A percentile compares a stretch with the other conserved stretches of the same genome.
Conservation (phyloP, 768 basidiomycete species). For the Vararia minispora region DNA sequence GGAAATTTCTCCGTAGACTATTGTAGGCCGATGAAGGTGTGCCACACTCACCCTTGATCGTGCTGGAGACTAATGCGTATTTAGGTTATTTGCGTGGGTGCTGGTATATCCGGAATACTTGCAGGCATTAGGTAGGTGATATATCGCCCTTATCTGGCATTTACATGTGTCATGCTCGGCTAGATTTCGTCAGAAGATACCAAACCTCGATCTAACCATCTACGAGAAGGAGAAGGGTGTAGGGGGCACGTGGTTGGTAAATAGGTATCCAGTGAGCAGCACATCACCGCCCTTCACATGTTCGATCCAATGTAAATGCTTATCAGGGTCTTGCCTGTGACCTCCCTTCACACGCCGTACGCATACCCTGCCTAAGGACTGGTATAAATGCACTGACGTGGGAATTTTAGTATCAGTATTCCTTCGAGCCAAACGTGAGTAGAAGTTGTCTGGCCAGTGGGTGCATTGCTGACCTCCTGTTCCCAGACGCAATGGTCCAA, state of each 20-base stretch:
- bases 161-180: no score
- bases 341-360: slow-evolving; percentile 1
- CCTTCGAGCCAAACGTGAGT: slow-evolving; percentile 2
- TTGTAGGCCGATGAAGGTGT: no score
- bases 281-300: not conserved
- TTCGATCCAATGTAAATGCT: not conserved
- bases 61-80: no score
- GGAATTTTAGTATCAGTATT: not conserved
- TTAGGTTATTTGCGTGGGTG: no score
- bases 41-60: no score
- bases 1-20: no score
- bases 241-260: slow-evolving; percentile 51
- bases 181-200: no score
- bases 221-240: slow-evolving; percentile 48
- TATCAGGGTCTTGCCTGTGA: slow-evolving; percentile 4
- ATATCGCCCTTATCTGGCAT: no score
- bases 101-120: no score
- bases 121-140: no score
- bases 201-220: slow-evolving; percentile 41
- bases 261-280: slow-evolving; percentile 16
- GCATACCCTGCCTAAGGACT: not conserved
- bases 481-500: slow-evolving; percentile 10
- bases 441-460: not conserved
- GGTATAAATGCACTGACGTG: no score
- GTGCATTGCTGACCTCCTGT: slow-evolving; percentile 2